These are phyloP conservation scores for Penicillium diatomitis DNA, from an alignment of 495 filamentous ascomycete species.

Conservation along the genomic window DNA sequence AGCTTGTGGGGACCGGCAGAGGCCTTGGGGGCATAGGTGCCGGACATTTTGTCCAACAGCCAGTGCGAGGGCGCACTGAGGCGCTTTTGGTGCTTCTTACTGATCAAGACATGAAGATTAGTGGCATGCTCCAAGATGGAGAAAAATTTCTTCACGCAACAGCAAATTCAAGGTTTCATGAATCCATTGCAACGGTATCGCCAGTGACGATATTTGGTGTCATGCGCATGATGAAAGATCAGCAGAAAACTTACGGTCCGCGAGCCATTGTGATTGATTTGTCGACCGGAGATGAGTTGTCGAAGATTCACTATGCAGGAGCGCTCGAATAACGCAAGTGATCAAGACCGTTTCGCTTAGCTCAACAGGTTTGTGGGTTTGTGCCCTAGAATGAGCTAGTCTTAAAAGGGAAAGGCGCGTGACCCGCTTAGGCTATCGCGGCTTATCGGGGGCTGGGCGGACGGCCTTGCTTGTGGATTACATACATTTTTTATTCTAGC, in stretches of 20 bases:
- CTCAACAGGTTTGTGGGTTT: constrained; percentile 17
- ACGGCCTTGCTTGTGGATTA: too few relatives aligned
- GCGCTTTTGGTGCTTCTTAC: constrained; percentile 99
- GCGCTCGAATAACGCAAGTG: constrained; percentile 15
- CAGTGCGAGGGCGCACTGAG: constrained; percentile 97
- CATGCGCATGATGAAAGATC: neutral
- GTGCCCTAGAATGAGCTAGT: constrained; percentile 28
- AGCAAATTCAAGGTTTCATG: too few relatives aligned
- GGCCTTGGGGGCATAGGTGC: constrained; percentile 91
- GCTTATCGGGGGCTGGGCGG: neutral
- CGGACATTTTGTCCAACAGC: constrained; percentile 98
- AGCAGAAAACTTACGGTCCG: constrained; percentile 50
- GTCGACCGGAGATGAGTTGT: constrained; percentile 37
- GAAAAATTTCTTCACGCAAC: constrained; percentile 2
- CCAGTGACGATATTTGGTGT: too few relatives aligned
- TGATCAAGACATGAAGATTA: constrained; percentile 36
- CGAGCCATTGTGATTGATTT: constrained; percentile 52
- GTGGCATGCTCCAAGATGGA: constrained; percentile 9
- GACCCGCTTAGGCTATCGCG: constrained; percentile 6
- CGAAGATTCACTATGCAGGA: constrained; percentile 27
- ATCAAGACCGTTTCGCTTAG: constrained; percentile 33
- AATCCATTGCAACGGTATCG: too few relatives aligned
- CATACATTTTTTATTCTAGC: too few relatives aligned
- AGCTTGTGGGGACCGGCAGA: constrained; percentile 98
- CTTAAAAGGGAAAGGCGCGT: constrained; percentile 6